phyloP scores from a whole-genome alignment of 1,284 basidiomycete genomes.

The Pisolithus thermaeus region DNA sequence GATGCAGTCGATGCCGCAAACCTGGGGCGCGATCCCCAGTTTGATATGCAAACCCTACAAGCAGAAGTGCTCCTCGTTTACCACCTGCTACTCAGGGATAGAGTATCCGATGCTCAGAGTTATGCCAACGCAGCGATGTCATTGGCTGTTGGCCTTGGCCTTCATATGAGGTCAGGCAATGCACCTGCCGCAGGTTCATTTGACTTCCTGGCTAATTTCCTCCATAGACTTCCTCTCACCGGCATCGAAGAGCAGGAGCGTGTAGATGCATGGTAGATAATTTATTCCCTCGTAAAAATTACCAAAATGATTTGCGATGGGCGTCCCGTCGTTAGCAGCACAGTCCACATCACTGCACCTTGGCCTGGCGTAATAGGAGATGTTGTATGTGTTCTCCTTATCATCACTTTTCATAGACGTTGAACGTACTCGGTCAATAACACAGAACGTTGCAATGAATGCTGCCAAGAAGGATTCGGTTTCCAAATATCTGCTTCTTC shows the following conservation, averaged over 20 bases:
- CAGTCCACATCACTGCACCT: constrained; percentile 34
- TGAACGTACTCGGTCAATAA: background rate
- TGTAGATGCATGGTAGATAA: constrained; percentile 42
- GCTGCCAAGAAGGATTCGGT: constrained; percentile 17
- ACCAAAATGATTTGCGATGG: constrained; percentile 31
- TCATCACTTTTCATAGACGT: too few species aligned
- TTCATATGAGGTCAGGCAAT: too few species aligned
- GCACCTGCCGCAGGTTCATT: too few species aligned
- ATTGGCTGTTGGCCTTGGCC: constrained; percentile 29
- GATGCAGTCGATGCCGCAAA: constrained; percentile 11
- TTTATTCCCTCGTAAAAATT: constrained; percentile 36
- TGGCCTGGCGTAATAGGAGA: constrained; percentile 32
- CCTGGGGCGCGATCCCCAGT: constrained; percentile 20
- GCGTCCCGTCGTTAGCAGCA: constrained; percentile 25
- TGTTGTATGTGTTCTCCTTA: constrained; percentile 1
- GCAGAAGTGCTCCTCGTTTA: constrained; percentile 40
- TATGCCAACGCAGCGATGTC: constrained; percentile 36
- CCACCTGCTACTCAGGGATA: constrained; percentile 39
- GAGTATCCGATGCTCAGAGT: constrained; percentile 38
- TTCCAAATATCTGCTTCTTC: constrained; percentile 23
- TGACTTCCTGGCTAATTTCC: constrained; percentile 9
- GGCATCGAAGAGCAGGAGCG: constrained; percentile 43
- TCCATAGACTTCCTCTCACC: constrained; percentile 27
- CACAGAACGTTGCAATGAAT: constrained; percentile 13
- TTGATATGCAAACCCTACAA: constrained; percentile 41